Base-by-base conservation (phyloP, 352 stramenopile genomes). In the Pythium inflatum region DNA sequence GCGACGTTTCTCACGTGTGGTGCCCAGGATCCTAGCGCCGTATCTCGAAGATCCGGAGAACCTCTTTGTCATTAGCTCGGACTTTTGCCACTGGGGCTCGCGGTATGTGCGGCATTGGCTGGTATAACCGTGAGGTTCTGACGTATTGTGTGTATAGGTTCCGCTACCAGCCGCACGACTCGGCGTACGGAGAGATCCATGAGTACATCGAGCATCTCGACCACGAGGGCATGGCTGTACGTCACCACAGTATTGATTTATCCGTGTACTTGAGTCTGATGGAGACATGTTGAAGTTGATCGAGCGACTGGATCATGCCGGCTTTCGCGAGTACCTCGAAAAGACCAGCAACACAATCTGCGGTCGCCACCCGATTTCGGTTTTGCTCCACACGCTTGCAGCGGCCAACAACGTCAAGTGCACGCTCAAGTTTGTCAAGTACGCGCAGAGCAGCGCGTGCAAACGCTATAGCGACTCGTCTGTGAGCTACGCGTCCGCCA, bases 301-400 rank as follows among this genome's bases (percentile, higher is more conserved):
- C 70, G 85, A 98, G 75, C 77, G 89, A 34, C 85, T 98, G 67
- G 83, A 98, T 56, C 81, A 89, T 0, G 76, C 81, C 7, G 96
- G 93, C 9, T 99, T 99, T 78, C 82, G 85, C n/a, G 80, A 89
- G 60, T 99, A 99, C 72, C 78, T 99, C 45, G 81, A 95, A 60
- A 80, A 97, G 77, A 98, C 94, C 36, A 85, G 80, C 49, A 99
- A 99, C 79, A 99, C 97, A 8, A 99, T 99, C 70, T 99, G 97
- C 69, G 97, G 97, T 7, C 90, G 96, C 48, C 96, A 99, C 77
- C 94, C 96, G 27, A 98, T 99, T 69, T 87, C 83, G 57, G 65
- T 94, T 48, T 65, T 94, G 68, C 68, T 94, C 43, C 77, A 94
- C 62, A 85, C 74, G 31, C 83, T 92, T 38, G 70, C 70, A 51